Percentiles rank a stretch among this genome's conserved stretches.
These are phyloP conservation scores for Myriosclerotinia curreyana DNA, from an alignment of 2,329 filamentous ascomycete species.

Conservation along the genomic window DNA sequence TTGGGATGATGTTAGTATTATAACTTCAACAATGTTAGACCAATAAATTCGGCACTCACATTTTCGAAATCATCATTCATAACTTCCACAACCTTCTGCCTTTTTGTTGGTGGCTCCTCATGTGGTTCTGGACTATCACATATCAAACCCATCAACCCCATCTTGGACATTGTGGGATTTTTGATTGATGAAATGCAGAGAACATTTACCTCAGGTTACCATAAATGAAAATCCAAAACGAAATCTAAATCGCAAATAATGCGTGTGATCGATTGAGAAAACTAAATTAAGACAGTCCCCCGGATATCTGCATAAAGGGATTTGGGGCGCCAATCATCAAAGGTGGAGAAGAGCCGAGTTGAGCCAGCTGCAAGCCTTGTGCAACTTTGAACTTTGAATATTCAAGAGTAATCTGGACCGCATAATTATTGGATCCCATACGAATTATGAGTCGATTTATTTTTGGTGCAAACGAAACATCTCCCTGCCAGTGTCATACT, in stretches of 20 bases:
- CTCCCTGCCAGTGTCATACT: no score
- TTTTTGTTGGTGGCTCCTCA: not conserved
- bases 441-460: not conserved
- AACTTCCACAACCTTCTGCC: not conserved
- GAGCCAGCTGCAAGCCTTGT: not conserved
- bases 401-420: not conserved
- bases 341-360: not conserved
- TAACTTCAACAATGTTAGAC: not conserved
- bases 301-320: not conserved
- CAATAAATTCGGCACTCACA: not conserved
- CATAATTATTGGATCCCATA: not conserved
- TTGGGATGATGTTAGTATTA: not conserved
- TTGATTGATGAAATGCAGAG: not conserved
- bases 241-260: not conserved
- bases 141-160: not conserved
- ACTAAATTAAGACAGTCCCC: not conserved
- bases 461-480: not conserved
- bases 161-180: not conserved
- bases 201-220: not conserved
- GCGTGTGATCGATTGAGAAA: no score
- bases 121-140: not conserved
- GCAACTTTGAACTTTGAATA: not conserved
- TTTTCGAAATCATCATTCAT: not conserved
- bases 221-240: not conserved
- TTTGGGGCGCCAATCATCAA: not conserved